Evolutionary conservation across 1,284 basidiomycete genomes (phyloP), one percentile per base, ranked within the genome.

Genomic region (Ceratobasidium sp.): DNA sequence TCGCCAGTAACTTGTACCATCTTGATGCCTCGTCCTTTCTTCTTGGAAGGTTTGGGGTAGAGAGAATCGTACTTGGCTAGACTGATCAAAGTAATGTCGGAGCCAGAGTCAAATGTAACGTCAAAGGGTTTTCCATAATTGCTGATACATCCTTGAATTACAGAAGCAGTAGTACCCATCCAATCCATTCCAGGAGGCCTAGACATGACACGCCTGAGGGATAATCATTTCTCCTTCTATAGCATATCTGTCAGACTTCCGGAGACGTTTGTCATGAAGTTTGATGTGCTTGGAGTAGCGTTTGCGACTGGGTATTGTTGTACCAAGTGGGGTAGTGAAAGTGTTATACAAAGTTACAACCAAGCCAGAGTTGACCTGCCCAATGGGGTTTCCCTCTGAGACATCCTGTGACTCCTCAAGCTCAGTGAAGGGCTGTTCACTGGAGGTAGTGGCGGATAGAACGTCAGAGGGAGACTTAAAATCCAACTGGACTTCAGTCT

Each of bases 151-250:
- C 40, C 70, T n/a, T 6, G 0, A n/a, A 73, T 51, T 9, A 67
- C 70, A 39, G 78, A 71, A 51, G 80, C 70, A 60, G 68, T 72
- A 64, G 80, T n/a, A 26, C 80, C 76, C n/a, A 81, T 51, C 42
- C 77, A 81, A 0, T 76, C 58, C 40, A 82, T 83, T 44, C 85
- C 85, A 0, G 84, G 81, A 23, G 85, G 85, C 20, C 83, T 51
- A 20, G 82, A 79, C 81, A 84, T 83, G 28, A 76, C 46, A 51
- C 81, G 80, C 40, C 78, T 77, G n/a, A 76, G 46, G 15, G 33
- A 33, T 33, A 33, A 42, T 64, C 2, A 46, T 40, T 49, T 55
- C 44, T 28, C 26, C 26, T 33, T n/a, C 39, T 33, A 77, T 69
- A 10, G n/a, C 33, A 33, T 33, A 33, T 33, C 33, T 33, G 33